Evolutionary conservation across 495 filamentous ascomycete species (phyloP).

Genomic region (Clavariopsis aquatica): DNA sequence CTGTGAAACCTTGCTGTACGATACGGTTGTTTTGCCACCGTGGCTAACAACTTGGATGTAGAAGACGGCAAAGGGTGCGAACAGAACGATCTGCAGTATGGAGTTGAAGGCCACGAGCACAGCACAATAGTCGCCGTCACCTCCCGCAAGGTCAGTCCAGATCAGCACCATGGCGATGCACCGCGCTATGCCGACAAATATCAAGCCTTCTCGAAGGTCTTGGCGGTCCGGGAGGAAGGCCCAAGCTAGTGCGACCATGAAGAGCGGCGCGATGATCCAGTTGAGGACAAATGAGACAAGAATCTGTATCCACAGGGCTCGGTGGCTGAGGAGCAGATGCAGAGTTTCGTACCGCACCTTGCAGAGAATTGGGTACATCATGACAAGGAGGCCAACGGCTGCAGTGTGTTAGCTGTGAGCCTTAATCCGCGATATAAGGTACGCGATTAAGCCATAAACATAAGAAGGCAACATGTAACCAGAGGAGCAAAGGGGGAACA

Average conservation of each 20-base stretch:
- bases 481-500: too few species aligned
- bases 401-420: background rate
- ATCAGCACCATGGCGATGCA: slow-evolving; percentile 50
- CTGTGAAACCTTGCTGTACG: slow-evolving; percentile 41
- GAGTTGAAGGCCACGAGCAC: slow-evolving; percentile 47
- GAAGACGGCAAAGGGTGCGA: slow-evolving; percentile 47
- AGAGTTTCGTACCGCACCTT: slow-evolving; percentile 85
- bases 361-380: slow-evolving; percentile 96
- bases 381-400: slow-evolving; percentile 81
- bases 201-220: slow-evolving; percentile 45
- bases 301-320: slow-evolving; percentile 76
- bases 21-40: slow-evolving; percentile 26
- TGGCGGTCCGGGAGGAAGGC: slow-evolving; percentile 47
- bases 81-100: slow-evolving; percentile 47
- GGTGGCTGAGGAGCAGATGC: slow-evolving; percentile 64
- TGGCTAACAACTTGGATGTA: slow-evolving; percentile 44
- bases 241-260: slow-evolving; percentile 69
- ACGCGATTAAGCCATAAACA: background rate
- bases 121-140: slow-evolving; percentile 47
- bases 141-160: slow-evolving; percentile 46
- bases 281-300: slow-evolving; percentile 77
- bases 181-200: slow-evolving; percentile 46
- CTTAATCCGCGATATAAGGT: background rate
- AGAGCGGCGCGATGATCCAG: slow-evolving; percentile 85
- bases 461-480: background rate